Evolutionary conservation across 139 green algal species (phyloP), one percentile per base, ranked within the genome.

Genomic region (Eudorina sp.): DNA sequence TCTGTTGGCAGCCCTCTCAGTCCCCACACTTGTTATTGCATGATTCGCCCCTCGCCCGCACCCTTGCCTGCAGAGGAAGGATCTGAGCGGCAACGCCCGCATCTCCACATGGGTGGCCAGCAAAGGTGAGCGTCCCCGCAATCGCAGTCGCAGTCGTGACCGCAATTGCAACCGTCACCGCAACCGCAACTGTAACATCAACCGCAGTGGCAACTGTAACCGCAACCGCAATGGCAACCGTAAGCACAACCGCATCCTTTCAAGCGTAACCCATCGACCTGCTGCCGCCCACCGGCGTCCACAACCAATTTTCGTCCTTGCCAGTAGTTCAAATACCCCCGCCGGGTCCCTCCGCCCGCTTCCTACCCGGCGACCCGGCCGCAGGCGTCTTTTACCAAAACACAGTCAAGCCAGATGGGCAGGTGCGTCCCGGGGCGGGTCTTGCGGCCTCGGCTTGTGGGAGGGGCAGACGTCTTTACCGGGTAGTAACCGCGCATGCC

Each of bases 301-400:
- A 14, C 11, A 72, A 14, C 62, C 8, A 14, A 72, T 72, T 40
- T 72, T 40, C 29, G 8, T 31, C 29, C 23, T 72, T 8, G 29
- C 34, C 36, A 2, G 13, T 43, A 41, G 55, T 66, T 23, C 6
- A 7, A 5, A 66, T 27, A 43, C 2, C n/a, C n/a, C n/a, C n/a
- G n/a, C n/a, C n/a, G n/a, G n/a, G n/a, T n/a, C n/a, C n/a, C n/a
- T n/a, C n/a, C n/a, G n/a, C n/a, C n/a, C n/a, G n/a, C n/a, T n/a
- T n/a, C n/a, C n/a, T n/a, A n/a, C n/a, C n/a, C n/a, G n/a, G n/a
- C n/a, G n/a, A n/a, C n/a, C n/a, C n/a, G n/a, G n/a, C n/a, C n/a
- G n/a, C 64, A 77, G 75, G 75, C 23, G 53, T 34, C 1, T 72
- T 55, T 53, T 84, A 84, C 51, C 77, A 84, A 45, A 84, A 84